Evolutionary conservation across 225 moss, liverwort and hornwort species (phyloP).

Genomic region (Neckera pumila): DNA sequence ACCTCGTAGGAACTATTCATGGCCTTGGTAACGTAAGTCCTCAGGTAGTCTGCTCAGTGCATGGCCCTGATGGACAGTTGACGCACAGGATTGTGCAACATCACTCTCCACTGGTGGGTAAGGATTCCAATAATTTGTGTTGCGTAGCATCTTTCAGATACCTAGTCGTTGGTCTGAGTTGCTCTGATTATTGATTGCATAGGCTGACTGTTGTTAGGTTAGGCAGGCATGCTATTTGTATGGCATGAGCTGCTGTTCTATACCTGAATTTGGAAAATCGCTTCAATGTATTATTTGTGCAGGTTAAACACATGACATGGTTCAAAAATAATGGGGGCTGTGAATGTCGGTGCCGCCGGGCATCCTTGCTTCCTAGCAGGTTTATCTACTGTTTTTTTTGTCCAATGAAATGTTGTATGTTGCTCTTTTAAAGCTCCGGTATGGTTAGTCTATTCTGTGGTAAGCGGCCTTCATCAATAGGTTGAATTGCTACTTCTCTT

Average conservation of each 20-base stretch:
- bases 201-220: not conserved
- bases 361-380: conserved; percentile 81
- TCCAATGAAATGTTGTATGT: not conserved
- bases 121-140: conserved; percentile 2
- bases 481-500: not conserved
- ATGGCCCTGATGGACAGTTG: conserved; percentile 62
- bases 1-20: conserved; percentile 68
- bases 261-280: not conserved
- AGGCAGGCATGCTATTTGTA: not conserved
- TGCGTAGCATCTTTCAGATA: not conserved
- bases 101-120: conserved; percentile 89
- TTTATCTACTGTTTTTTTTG: not conserved
- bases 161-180: not conserved
- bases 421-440: not conserved
- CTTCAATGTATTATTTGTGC: not conserved
- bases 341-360: conserved; percentile 85
- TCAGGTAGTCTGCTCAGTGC: conserved; percentile 42
- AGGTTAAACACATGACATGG: conserved; percentile 95
- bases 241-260: not conserved
- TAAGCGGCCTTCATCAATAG: not conserved
- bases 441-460: not conserved
- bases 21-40: conserved; percentile 49
- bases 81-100: conserved; percentile 89
- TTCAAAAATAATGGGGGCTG: conserved; percentile 56
- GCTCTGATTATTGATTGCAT: not conserved